Conservation (phyloP, 78 protist species). For the Protostelium mycophagum region DNA sequence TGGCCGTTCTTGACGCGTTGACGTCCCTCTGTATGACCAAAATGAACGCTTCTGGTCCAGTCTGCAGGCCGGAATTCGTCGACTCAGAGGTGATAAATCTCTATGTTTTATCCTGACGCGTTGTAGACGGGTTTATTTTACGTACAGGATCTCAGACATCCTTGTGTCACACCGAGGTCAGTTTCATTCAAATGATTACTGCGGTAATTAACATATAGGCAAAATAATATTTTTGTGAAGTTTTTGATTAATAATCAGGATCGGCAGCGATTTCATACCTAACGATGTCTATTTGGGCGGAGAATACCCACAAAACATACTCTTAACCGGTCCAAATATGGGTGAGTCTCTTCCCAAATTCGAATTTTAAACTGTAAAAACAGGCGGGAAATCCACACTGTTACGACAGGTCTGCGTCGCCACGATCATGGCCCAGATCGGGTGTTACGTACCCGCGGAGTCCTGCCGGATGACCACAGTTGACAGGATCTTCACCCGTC, state of each 20-base stretch:
- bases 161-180: slow-evolving; percentile 22
- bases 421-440: slow-evolving; percentile 94
- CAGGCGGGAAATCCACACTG: slow-evolving; percentile 90
- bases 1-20: neutral
- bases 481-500: slow-evolving; percentile 95
- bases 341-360: slow-evolving; percentile 46
- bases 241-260: neutral
- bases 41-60: neutral
- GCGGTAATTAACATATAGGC: no score
- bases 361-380: slow-evolving; percentile 16
- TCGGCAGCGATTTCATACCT: slow-evolving; percentile 60
- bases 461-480: slow-evolving; percentile 72
- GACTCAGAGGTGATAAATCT: neutral
- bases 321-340: slow-evolving; percentile 98
- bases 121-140: slow-evolving; percentile 1
- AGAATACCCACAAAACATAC: slow-evolving; percentile 17
- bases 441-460: slow-evolving; percentile 91
- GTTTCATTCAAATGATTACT: neutral
- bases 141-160: slow-evolving; percentile 46
- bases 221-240: no score
- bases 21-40: neutral
- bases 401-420: slow-evolving; percentile 82
- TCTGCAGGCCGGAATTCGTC: slow-evolving; percentile 6
- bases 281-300: slow-evolving; percentile 33
- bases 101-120: neutral